phyloP scores from a whole-genome alignment of 148 eudicot genomes.

The Gaultheria prostrata region DNA sequence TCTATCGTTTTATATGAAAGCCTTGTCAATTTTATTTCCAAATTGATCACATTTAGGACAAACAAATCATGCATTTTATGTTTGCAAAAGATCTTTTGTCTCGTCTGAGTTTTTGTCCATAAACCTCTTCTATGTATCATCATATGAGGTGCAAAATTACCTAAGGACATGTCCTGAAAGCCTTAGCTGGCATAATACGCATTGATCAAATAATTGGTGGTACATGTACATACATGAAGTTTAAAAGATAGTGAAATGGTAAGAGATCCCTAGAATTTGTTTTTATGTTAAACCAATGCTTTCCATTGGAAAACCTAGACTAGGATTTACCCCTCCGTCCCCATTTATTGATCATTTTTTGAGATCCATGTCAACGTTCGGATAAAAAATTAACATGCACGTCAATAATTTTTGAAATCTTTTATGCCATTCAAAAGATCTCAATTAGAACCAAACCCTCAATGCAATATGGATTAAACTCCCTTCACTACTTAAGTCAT shows the following conservation, averaged over 20 bases:
- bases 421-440: background rate
- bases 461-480: background rate
- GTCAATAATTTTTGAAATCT: too few relatives aligned
- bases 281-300: background rate
- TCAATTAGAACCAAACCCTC: background rate
- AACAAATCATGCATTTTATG: background rate
- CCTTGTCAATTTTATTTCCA: background rate
- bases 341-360: background rate
- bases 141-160: background rate
- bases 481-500: background rate
- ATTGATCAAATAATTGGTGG: background rate
- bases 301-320: background rate
- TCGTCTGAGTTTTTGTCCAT: background rate
- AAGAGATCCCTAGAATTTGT: background rate
- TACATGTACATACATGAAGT: background rate
- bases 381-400: too few relatives aligned
- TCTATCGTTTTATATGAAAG: background rate
- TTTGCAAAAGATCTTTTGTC: background rate
- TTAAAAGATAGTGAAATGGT: background rate
- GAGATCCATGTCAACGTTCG: background rate
- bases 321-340: background rate
- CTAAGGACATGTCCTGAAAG: background rate
- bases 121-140: background rate
- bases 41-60: background rate
- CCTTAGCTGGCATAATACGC: slow-evolving; percentile 1